Base-by-base conservation (phyloP, 78 protist genomes). In the Cavenderia fasciculata region DNA sequence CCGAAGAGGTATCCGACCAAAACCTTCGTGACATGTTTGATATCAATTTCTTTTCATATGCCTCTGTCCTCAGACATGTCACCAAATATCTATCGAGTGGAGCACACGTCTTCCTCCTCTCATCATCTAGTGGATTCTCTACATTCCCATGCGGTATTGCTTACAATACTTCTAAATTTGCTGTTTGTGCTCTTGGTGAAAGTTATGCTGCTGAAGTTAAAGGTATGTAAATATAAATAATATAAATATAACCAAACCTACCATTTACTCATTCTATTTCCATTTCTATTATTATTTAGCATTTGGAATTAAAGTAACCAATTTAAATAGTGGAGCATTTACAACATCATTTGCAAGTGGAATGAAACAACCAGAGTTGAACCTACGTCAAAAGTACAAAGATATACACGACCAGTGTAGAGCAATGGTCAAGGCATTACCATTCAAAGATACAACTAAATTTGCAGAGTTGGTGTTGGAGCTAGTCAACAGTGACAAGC, bases 401-500 rank as follows among this genome's bases (percentile, higher is more conserved):
- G n/a, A n/a, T n/a, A n/a, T n/a, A n/a, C n/a, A n/a, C n/a, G n/a
- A n/a, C n/a, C n/a, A n/a, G n/a, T n/a, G n/a, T n/a, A n/a, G n/a
- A n/a, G n/a, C n/a, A n/a, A n/a, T n/a, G n/a, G n/a, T n/a, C n/a
- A n/a, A n/a, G n/a, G n/a, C n/a, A n/a, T n/a, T n/a, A n/a, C n/a
- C n/a, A n/a, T n/a, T n/a, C n/a, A n/a, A n/a, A n/a, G 41, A 29
- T 5, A 19, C 27, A 33, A 63, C 65, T 51, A 71, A 51, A 71
- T 71, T 71, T 4, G 51, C 33, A 51, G 56, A 56, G 51, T 63
- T 71, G 21, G 51, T 18, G 3, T 59, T 63, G 6, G 78, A 71
- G 46, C 65, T 59, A n/a, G 78, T 71, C n/a, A 71, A n/a, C n/a
- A n/a, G n/a, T n/a, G n/a, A n/a, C n/a, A 74, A 79, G 66, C 11